Base-by-base conservation (phyloP, 768 basidiomycete species). In the Nevesoporus exiguus region DNA sequence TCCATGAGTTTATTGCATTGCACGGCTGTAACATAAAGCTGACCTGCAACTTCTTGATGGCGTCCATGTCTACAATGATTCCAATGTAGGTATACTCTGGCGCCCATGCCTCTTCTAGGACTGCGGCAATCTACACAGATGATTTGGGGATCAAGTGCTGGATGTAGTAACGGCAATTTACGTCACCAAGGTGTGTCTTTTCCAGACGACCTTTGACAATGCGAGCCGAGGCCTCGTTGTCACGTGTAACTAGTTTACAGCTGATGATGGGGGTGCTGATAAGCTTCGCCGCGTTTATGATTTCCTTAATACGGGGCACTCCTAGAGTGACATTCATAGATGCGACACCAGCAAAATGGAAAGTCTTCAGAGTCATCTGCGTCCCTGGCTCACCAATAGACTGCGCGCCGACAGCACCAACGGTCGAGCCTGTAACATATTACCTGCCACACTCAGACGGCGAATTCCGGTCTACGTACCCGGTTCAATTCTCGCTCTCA, bases 271-370 rank as follows among this genome's bases (percentile, higher is more conserved):
- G 97, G 0, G 97, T 99, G 66, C 89, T 94, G 73, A 99, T 98
- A 36, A 78, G 73, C 70, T 97, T 99, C n/a, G 97, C 92, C 3
- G 94, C 97, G 63, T 98, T 99, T 77, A 99, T 99, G 61, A 99
- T 98, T 72, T 99, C 97, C 72, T 98, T 98, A 74, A 99, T 98
- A 65, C 97, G 96, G 3, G 97, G 97, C n/a, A 98, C 97, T 72
- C 97, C 97, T 34, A 98, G 83, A 0, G 97, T 99, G 58, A 99
- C 93, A 74, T 98, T 98, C 97, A 98, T 99, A 34, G 95, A 96
- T 8, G 97, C 97, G 58, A 99, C 96, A 75, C 97, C 97, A 63
- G 97, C 97, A 72, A 98, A 99, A 79, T 99, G 97, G 84, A 99
- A 99, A 52, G 97, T 98, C 74, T 98, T 98, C 60, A 98, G 73